Percentiles rank a stretch among this genome's conserved stretches.
Evolutionary conservation across 1,284 basidiomycete genomes (phyloP).

Genomic region (Fomitopsis palustris): DNA sequence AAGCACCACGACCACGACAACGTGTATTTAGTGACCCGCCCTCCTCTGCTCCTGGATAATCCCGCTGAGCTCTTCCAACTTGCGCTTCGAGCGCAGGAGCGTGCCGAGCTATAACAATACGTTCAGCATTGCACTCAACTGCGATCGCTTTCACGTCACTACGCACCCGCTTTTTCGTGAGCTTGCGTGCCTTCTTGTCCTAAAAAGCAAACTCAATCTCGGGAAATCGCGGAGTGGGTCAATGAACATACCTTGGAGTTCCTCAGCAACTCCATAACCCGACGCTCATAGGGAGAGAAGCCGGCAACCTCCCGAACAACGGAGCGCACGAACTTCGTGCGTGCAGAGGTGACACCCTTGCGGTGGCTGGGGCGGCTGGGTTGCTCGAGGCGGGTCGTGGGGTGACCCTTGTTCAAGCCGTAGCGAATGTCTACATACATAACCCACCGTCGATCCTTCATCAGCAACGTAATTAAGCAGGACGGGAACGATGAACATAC

Average conservation of each 20-base stretch:
- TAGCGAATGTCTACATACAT: slow-evolving; percentile 72
- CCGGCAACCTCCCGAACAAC: slow-evolving; percentile 95
- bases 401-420: slow-evolving; percentile 92
- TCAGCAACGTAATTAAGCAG: slow-evolving; percentile 2
- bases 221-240: not conserved
- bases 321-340: slow-evolving; percentile 89
- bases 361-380: slow-evolving; percentile 82
- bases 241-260: slow-evolving; percentile 85
- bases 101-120: slow-evolving; percentile 75
- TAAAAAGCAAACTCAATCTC: slow-evolving; percentile 35
- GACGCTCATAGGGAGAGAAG: slow-evolving; percentile 97
- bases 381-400: slow-evolving; percentile 86
- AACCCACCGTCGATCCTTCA: slow-evolving; percentile 2
- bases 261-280: slow-evolving; percentile 97
- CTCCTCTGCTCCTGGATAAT: slow-evolving; percentile 92
- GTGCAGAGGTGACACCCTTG: slow-evolving; percentile 86
- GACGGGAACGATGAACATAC: slow-evolving; percentile 36
- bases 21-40: slow-evolving; percentile 52
- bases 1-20: slow-evolving; percentile 6
- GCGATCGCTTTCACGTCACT: not conserved
- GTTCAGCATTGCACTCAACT: not conserved
- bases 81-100: slow-evolving; percentile 93
- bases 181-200: slow-evolving; percentile 98
- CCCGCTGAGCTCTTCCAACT: slow-evolving; percentile 89
- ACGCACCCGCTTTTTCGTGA: slow-evolving; percentile 96